phyloP scores from a whole-genome alignment of 2,329 filamentous ascomycete genomes.

The Ceratocystis diversiconidia region DNA sequence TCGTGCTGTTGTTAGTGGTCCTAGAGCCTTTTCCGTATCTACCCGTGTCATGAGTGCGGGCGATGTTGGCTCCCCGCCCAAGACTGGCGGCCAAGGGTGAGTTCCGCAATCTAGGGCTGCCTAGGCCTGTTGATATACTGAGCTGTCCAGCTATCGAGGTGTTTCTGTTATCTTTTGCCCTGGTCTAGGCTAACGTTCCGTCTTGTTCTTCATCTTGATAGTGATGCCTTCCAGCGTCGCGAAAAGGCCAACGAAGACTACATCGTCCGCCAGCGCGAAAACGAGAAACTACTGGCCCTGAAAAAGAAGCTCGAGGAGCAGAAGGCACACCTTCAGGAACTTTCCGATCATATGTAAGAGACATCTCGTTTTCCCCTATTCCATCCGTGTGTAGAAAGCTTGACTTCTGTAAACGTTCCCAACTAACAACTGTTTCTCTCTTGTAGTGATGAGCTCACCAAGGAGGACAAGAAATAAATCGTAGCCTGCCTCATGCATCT shows the following conservation, averaged over 20 bases:
- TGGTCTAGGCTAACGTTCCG: background rate
- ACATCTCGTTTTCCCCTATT: background rate
- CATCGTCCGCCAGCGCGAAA: conserved; percentile 76
- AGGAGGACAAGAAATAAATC: conserved; percentile 48
- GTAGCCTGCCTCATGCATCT: background rate
- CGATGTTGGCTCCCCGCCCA: conserved; percentile 50
- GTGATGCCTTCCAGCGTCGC: conserved; percentile 84
- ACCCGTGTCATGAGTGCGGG: conserved; percentile 52
- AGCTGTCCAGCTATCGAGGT: background rate
- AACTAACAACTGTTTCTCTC: conserved; percentile 1
- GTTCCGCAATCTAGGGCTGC: conserved; percentile 22
- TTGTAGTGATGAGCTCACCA: conserved; percentile 61
- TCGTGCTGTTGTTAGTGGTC: conserved; percentile 32
- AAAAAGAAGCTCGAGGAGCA: conserved; percentile 62
- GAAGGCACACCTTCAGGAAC: conserved; percentile 67
- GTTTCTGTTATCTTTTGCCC: background rate
- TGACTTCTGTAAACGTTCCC: background rate
- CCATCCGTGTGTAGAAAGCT: background rate
- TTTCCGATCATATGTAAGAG: conserved; percentile 73
- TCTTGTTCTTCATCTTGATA: conserved; percentile 26
- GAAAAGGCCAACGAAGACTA: conserved; percentile 77
- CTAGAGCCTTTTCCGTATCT: conserved; percentile 46
- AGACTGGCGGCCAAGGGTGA: conserved; percentile 39
- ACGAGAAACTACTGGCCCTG: conserved; percentile 72
- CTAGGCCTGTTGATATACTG: too few relatives aligned